Base-by-base conservation (phyloP, 2,329 filamentous ascomycete species). In the Verticillium isaacii region DNA sequence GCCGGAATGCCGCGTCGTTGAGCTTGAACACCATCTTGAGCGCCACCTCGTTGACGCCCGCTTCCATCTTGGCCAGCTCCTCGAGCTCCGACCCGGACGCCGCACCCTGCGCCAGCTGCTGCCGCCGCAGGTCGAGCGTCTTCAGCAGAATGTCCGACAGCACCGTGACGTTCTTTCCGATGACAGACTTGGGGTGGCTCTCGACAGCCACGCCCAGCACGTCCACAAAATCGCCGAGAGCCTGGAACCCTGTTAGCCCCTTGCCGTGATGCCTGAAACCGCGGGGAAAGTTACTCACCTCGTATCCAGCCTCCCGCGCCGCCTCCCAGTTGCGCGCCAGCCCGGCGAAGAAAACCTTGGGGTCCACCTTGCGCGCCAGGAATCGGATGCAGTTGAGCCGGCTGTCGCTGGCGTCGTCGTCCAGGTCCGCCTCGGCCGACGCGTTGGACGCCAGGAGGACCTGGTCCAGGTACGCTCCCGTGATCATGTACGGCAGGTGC, bases 11-110 rank as follows among this genome's bases (percentile, higher is more conserved):
- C 1, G 90, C 89, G 72, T 99, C 95, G 76, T 97, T 98, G 64
- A 99, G 85, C 80, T 98, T 98, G 80, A 96, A 92, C 60, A 97
- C 90, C 88, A 97, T 95, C 75, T 92, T 91, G 63, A 99, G 85
- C 0, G 89, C 86, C 14, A 90, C 86, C 11, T 89, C 85, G 71
- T 92, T 89, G 66, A 91, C 71, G 12, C 81, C 79, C 2, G 79
- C 77, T 71, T 96, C 92, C 14, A 66, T 79, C 52, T 82, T 79
- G 23, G 80, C 75, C 6, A 91, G 73, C 55, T 83, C 77, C 15
- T 82, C 75, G 17, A 80, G 70, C 39, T 65, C 69, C 52, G 79
- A 73, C 60, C 69, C 68, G 61, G 71, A 73, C 29, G 80, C 73
- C 1, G 84, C 77, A 36, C 81, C 77, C 63, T 83, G 80, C 11